phyloP scores from a whole-genome alignment of 306 rosid species.

The Hippophae gyantsensis region DNA sequence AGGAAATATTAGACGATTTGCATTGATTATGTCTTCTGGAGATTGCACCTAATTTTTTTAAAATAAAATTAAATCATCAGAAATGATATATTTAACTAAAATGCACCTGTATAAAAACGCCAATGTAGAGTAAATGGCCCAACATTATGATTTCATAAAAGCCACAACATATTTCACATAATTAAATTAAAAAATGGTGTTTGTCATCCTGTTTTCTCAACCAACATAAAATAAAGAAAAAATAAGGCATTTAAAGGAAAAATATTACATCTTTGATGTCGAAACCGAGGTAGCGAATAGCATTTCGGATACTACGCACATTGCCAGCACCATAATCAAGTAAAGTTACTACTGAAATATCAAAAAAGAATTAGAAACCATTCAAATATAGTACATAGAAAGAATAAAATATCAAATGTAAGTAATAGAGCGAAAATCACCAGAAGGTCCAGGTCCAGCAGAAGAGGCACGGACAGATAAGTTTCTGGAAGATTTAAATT shows the following conservation, averaged over 20 bases:
- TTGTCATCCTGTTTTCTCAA: too few relatives aligned
- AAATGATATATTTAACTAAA: too few relatives aligned
- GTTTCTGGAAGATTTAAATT: slow-evolving; percentile 25
- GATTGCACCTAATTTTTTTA: slow-evolving; percentile 54
- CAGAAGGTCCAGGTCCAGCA: slow-evolving; percentile 33
- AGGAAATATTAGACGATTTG: slow-evolving; percentile 66
- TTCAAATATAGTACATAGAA: background rate
- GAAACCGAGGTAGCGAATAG: slow-evolving; percentile 70
- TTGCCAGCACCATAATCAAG: slow-evolving; percentile 96
- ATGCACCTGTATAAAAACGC: too few relatives aligned
- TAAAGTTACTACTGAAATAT: slow-evolving; percentile 60
- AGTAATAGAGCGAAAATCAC: slow-evolving; percentile 23
- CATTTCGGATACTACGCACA: slow-evolving; percentile 85
- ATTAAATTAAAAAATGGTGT: too few relatives aligned
- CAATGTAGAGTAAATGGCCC: too few relatives aligned
- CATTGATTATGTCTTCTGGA: slow-evolving; percentile 74
- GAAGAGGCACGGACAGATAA: slow-evolving; percentile 68
- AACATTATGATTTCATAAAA: too few relatives aligned
- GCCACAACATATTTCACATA: too few relatives aligned
- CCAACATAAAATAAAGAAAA: background rate
- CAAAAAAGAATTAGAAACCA: background rate
- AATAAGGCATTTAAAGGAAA: background rate
- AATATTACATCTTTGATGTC: slow-evolving; percentile 69
- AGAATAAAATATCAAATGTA: background rate
- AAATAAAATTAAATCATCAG: slow-evolving; percentile 5